phyloP scores from a whole-genome alignment of 352 stramenopile species.

The Phytophthora megakarya region DNA sequence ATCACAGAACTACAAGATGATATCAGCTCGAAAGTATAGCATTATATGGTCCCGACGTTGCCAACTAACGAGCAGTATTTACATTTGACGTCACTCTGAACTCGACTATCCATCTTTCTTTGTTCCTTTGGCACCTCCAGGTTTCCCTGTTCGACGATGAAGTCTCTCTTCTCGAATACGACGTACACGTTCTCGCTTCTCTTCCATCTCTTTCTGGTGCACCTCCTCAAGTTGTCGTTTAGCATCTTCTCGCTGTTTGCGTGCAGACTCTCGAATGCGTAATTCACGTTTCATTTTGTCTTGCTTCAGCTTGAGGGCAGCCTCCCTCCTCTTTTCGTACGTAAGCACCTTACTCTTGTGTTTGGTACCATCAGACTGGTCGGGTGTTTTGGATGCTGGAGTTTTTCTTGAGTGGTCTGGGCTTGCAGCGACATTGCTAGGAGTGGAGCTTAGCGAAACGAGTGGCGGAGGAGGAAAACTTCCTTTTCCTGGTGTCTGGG shows the following conservation, averaged over 20 bases:
- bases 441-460: slow-evolving; percentile 34
- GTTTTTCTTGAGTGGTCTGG: slow-evolving; percentile 24
- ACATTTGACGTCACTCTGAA: slow-evolving; percentile 22
- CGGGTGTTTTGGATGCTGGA: slow-evolving; percentile 25
- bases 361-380: slow-evolving; percentile 27
- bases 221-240: slow-evolving; percentile 66
- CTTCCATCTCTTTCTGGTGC: slow-evolving; percentile 70
- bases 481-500: slow-evolving; percentile 13
- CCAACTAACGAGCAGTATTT: slow-evolving; percentile 16
- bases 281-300: slow-evolving; percentile 73
- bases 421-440: slow-evolving; percentile 33
- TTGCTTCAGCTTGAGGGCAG: slow-evolving; percentile 67
- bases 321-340: slow-evolving; percentile 66
- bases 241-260: slow-evolving; percentile 70
- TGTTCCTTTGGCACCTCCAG: slow-evolving; percentile 25
- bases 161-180: slow-evolving; percentile 63
- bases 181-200: slow-evolving; percentile 67
- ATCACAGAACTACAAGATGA: slow-evolving; percentile 1
- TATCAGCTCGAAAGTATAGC: not conserved
- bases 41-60: slow-evolving; percentile 14
- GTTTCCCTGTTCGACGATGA: slow-evolving; percentile 32
- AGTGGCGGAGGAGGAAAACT: slow-evolving; percentile 27
- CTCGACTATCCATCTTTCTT: slow-evolving; percentile 26
- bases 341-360: slow-evolving; percentile 31
- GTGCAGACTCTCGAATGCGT: slow-evolving; percentile 58